phyloP scores from a whole-genome alignment of 345 rosid genomes.

The Eucalyptus pauciflora region DNA sequence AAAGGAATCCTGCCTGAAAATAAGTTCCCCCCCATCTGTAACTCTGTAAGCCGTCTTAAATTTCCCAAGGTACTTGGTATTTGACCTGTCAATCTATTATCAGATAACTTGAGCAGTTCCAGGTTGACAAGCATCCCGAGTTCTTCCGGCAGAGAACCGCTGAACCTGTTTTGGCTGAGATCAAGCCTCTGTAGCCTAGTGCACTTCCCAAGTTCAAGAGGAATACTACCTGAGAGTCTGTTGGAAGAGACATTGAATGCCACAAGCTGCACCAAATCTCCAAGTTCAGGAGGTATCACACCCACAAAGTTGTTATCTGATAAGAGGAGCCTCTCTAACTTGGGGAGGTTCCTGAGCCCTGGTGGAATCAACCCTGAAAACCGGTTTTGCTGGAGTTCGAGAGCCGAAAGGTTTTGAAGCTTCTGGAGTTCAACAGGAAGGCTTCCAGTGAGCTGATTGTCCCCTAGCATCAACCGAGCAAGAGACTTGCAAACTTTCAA shows the following conservation, averaged over 20 bases:
- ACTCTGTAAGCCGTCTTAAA: constrained; percentile 56
- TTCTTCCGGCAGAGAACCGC: constrained; percentile 39
- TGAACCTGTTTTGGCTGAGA: constrained; percentile 62
- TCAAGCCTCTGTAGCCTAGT: constrained; percentile 72
- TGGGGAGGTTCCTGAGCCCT: constrained; percentile 40
- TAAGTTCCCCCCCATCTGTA: constrained; percentile 77
- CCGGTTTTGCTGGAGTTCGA: constrained; percentile 59
- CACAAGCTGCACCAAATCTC: constrained; percentile 53
- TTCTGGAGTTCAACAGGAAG: constrained; percentile 56
- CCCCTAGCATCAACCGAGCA: constrained; percentile 60
- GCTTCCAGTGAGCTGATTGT: constrained; percentile 52
- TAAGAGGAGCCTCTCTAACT: constrained; percentile 57
- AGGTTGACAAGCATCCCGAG: constrained; percentile 62
- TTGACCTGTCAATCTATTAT: constrained; percentile 42
- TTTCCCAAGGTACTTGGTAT: constrained; percentile 54
- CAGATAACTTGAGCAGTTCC: constrained; percentile 70
- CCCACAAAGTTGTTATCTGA: constrained; percentile 54
- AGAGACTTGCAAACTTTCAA: constrained; percentile 52
- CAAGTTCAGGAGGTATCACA: constrained; percentile 50
- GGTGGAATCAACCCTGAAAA: constrained; percentile 59
- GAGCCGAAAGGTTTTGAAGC: constrained; percentile 58
- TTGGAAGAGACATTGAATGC: constrained; percentile 68
- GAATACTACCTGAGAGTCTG: constrained; percentile 53
- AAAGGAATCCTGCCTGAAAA: constrained; percentile 54
- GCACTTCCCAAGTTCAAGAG: constrained; percentile 51